Conservation (phyloP, 2,329 filamentous ascomycete genomes). For the Epichloe hybrida region DNA sequence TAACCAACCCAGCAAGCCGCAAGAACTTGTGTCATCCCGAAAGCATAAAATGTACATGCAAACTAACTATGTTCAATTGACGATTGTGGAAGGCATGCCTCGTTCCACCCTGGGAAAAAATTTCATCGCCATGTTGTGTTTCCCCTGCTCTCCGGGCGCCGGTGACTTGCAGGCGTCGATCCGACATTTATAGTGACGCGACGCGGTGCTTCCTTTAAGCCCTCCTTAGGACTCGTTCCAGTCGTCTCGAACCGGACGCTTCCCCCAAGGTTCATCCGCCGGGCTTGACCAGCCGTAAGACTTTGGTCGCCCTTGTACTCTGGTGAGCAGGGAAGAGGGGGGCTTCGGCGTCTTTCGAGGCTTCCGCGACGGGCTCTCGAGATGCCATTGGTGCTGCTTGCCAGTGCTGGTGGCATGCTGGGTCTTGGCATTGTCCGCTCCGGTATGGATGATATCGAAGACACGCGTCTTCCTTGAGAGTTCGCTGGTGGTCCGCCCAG, state of each 20-base stretch:
- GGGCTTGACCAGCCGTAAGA: slow-evolving; percentile 41
- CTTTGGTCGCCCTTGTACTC: slow-evolving; percentile 24
- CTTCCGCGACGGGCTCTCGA: slow-evolving; percentile 38
- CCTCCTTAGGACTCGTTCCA: slow-evolving; percentile 13
- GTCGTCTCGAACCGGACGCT: slow-evolving; percentile 20
- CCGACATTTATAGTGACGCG: slow-evolving; percentile 26
- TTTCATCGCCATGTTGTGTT: slow-evolving; percentile 19
- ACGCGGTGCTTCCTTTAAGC: slow-evolving; percentile 15
- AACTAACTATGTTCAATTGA: neutral
- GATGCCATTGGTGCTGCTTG: slow-evolving; percentile 42
- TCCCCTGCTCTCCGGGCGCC: slow-evolving; percentile 18
- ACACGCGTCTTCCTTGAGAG: slow-evolving; percentile 28
- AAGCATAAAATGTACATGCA: neutral
- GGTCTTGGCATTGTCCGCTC: slow-evolving; percentile 16
- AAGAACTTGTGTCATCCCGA: neutral
- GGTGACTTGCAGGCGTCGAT: slow-evolving; percentile 12
- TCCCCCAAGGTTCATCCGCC: slow-evolving; percentile 41
- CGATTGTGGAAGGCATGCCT: neutral
- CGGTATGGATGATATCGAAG: slow-evolving; percentile 25
- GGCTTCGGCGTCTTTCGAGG: slow-evolving; percentile 36
- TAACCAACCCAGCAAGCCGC: neutral
- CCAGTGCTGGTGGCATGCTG: slow-evolving; percentile 27
- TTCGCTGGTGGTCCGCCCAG: slow-evolving; percentile 19
- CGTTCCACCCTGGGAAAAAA: neutral
- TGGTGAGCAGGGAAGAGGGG: slow-evolving; percentile 42